These are phyloP conservation scores for Talaromyces funiculosus DNA, from an alignment of 2,329 filamentous ascomycete genomes.

Conservation along the genomic window DNA sequence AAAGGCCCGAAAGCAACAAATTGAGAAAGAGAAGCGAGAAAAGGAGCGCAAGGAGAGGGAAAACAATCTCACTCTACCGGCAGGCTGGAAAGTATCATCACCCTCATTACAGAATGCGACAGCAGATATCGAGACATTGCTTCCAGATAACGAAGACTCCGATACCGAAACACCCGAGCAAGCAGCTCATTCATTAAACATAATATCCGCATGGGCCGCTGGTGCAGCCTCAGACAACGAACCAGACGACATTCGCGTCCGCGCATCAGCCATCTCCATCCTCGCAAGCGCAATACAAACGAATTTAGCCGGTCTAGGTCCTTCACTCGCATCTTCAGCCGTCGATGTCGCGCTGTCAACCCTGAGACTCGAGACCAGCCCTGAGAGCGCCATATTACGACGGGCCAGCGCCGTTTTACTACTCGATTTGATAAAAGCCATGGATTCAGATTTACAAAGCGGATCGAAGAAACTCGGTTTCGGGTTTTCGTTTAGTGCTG, in stretches of 20 bases:
- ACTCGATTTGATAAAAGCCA: slow-evolving; percentile 36
- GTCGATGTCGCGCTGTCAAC: slow-evolving; percentile 38
- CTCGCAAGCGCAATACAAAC: slow-evolving; percentile 37
- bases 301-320: slow-evolving; percentile 35
- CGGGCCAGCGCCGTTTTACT: slow-evolving; percentile 37
- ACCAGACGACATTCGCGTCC: slow-evolving; percentile 40
- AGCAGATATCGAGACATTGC: background rate
- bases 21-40: slow-evolving; percentile 24
- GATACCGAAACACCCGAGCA: slow-evolving; percentile 33
- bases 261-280: slow-evolving; percentile 41
- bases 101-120: slow-evolving; percentile 11
- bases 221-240: slow-evolving; percentile 33
- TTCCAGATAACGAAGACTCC: slow-evolving; percentile 24
- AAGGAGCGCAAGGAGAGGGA: slow-evolving; percentile 27
- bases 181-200: slow-evolving; percentile 29
- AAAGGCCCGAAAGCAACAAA: slow-evolving; percentile 21
- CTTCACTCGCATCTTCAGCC: slow-evolving; percentile 29
- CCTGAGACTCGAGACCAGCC: slow-evolving; percentile 30
- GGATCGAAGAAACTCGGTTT: slow-evolving; percentile 31
- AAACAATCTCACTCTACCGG: slow-evolving; percentile 17
- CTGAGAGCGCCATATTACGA: slow-evolving; percentile 37
- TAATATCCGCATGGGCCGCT: slow-evolving; percentile 38
- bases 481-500: slow-evolving; percentile 31
- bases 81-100: slow-evolving; percentile 27
- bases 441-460: slow-evolving; percentile 32